phyloP scores from a whole-genome alignment of 1,284 basidiomycete genomes.

The Ustilago crameri region DNA sequence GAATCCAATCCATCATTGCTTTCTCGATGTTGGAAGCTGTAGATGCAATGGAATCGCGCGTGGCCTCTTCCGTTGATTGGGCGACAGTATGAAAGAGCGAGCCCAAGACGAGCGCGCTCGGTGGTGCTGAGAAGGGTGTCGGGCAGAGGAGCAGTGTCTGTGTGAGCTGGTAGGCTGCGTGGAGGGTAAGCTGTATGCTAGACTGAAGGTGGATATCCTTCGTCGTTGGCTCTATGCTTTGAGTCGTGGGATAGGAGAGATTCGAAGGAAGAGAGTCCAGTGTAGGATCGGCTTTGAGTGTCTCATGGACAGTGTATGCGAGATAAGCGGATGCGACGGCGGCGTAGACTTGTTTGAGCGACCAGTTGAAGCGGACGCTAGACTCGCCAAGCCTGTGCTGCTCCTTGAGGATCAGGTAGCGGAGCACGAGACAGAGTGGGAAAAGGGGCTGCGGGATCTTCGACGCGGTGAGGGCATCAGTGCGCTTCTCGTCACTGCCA shows the following conservation, averaged over 20 bases:
- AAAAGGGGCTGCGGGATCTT: constrained; percentile 24
- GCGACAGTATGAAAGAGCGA: constrained; percentile 36
- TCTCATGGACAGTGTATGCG: constrained; percentile 26
- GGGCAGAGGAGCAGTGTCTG: constrained; percentile 44
- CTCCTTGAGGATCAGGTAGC: constrained; percentile 46
- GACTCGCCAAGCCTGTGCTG: constrained; percentile 39
- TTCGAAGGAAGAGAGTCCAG: constrained; percentile 18
- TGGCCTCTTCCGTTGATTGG: constrained; percentile 20
- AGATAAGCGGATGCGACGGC: constrained; percentile 22
- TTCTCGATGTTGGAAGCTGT: constrained; percentile 17
- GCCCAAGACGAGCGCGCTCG: constrained; percentile 38
- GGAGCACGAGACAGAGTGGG: constrained; percentile 40
- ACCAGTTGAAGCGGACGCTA: constrained; percentile 42
- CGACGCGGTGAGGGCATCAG: constrained; percentile 11
- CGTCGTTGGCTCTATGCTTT: constrained; percentile 37
- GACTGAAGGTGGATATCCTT: constrained; percentile 40
- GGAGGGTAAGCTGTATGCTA: constrained; percentile 41
- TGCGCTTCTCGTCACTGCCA: constrained; percentile 25
- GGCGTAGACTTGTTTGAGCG: constrained; percentile 38
- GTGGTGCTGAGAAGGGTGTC: constrained; percentile 25
- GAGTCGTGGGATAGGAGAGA: constrained; percentile 18
- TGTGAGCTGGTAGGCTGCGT: constrained; percentile 35
- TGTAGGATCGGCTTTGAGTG: constrained; percentile 24
- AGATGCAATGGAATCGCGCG: constrained; percentile 18
- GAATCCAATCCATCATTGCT: constrained; percentile 40